A percentile compares a stretch with the other conserved stretches of the same genome.
These are phyloP conservation scores for Lachnellula arida DNA, from an alignment of 2,329 filamentous ascomycete genomes.

Conservation along the genomic window DNA sequence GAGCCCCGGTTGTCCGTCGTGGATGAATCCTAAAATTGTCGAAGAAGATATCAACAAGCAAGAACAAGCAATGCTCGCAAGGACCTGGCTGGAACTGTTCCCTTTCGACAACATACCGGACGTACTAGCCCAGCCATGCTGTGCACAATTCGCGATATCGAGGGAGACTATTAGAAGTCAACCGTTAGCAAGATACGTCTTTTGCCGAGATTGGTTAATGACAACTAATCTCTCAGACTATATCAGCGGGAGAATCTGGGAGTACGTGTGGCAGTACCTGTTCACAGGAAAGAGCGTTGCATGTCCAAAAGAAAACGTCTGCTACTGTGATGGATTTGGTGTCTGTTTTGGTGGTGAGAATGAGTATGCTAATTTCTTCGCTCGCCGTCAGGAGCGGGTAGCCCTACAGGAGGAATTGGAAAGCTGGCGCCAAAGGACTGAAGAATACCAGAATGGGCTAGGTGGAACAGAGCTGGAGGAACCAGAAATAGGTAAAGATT, in stretches of 20 bases:
- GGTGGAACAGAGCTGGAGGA: slow-evolving; percentile 2
- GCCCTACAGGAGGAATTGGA: slow-evolving; percentile 10
- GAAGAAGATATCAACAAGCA: slow-evolving; percentile 36
- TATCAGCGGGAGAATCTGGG: slow-evolving; percentile 54
- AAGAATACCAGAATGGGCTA: slow-evolving; percentile 4
- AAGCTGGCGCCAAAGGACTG: slow-evolving; percentile 1
- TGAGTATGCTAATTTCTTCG: slow-evolving; percentile 18
- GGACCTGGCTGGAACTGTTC: slow-evolving; percentile 34
- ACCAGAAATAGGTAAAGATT: slow-evolving; percentile 11
- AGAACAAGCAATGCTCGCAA: slow-evolving; percentile 40
- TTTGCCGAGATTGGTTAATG: slow-evolving; percentile 56
- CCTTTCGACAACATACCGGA: slow-evolving; percentile 36
- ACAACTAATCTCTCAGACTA: slow-evolving; percentile 49
- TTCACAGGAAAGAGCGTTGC: slow-evolving; percentile 46
- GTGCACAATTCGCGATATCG: slow-evolving; percentile 61
- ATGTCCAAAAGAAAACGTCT: slow-evolving; percentile 26
- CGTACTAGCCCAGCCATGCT: slow-evolving; percentile 52
- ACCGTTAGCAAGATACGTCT: slow-evolving; percentile 48
- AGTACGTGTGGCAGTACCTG: slow-evolving; percentile 63
- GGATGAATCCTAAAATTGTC: slow-evolving; percentile 39
- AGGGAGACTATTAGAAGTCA: slow-evolving; percentile 45
- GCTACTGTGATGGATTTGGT: slow-evolving; percentile 31
- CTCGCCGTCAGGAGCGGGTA: slow-evolving; percentile 1
- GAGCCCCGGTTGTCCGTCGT: slow-evolving; percentile 22
- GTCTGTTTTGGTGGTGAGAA: slow-evolving; percentile 29